phyloP scores from a whole-genome alignment of 2,329 filamentous ascomycete genomes.

The Colletotrichum sp. region DNA sequence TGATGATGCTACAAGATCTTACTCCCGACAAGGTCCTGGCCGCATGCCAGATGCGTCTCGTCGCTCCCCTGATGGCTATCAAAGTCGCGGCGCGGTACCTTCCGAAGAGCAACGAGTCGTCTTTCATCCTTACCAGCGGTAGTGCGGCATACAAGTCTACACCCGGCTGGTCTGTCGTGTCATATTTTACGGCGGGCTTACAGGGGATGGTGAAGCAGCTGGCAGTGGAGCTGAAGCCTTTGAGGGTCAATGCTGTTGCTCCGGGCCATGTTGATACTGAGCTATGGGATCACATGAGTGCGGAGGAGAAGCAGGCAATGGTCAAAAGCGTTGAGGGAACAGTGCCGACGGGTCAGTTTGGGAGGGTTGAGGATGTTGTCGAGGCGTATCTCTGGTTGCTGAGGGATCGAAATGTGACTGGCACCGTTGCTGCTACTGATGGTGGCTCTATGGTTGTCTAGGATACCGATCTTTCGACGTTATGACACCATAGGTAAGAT shows the following conservation, averaged over 20 bases:
- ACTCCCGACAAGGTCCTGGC: conserved; percentile 39
- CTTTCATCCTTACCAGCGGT: conserved; percentile 63
- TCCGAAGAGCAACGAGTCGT: conserved; percentile 42
- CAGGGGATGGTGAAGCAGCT: conserved; percentile 30
- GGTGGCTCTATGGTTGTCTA: background rate
- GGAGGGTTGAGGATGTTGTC: background rate
- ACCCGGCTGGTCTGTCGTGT: conserved; percentile 51
- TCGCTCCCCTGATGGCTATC: conserved; percentile 54
- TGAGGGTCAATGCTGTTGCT: conserved; percentile 33
- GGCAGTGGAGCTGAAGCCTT: conserved; percentile 30
- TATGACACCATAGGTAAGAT: background rate
- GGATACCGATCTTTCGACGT: background rate
- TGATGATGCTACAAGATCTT: conserved; percentile 39
- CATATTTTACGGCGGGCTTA: conserved; percentile 26
- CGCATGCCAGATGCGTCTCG: conserved; percentile 50
- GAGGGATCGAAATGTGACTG: conserved; percentile 5
- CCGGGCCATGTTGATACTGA: conserved; percentile 30
- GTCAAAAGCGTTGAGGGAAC: background rate
- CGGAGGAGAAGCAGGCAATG: background rate
- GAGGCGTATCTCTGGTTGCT: conserved; percentile 8
- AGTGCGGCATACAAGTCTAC: conserved; percentile 54
- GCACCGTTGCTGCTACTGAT: background rate
- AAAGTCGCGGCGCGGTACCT: conserved; percentile 54
- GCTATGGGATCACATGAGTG: conserved; percentile 25
- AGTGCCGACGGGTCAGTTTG: background rate